These are phyloP conservation scores for Zygosaccharomyces bailii DNA, from an alignment of 805 yeast species.

Conservation along the genomic window DNA sequence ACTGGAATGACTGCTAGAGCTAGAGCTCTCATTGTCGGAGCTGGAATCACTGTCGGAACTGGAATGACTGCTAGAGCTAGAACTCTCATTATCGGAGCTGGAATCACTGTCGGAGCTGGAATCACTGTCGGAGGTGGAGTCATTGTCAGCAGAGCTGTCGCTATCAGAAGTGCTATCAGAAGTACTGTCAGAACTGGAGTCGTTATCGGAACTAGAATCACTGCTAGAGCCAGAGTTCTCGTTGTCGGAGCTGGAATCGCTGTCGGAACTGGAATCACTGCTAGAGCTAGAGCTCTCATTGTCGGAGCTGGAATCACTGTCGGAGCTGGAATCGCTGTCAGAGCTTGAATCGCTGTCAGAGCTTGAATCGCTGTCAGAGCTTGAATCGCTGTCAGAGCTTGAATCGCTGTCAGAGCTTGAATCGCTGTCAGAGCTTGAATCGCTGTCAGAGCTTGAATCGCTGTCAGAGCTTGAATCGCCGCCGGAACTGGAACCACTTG, in stretches of 20 bases:
- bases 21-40: slow-evolving; percentile 24
- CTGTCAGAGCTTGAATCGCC: no score
- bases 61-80: slow-evolving; percentile 22
- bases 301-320: slow-evolving; percentile 11
- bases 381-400: slow-evolving; percentile 23
- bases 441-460: neutral
- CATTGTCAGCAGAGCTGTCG: slow-evolving; percentile 10
- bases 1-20: slow-evolving; percentile 9
- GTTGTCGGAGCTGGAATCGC: slow-evolving; percentile 23
- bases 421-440: no score
- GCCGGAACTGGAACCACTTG: neutral
- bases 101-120: slow-evolving; percentile 15
- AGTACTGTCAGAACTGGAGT: slow-evolving; percentile 20
- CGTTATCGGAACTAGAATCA: slow-evolving; percentile 27
- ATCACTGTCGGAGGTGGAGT: slow-evolving; percentile 19
- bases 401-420: slow-evolving; percentile 14
- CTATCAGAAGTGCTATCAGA: slow-evolving; percentile 12
- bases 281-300: slow-evolving; percentile 19
- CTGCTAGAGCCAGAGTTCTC: slow-evolving; percentile 7
- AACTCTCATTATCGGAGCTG: slow-evolving; percentile 21
- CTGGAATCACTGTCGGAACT: slow-evolving; percentile 18
- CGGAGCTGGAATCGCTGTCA: slow-evolving; percentile 22
- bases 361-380: slow-evolving; percentile 11
- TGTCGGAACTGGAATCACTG: slow-evolving; percentile 12
- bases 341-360: slow-evolving; percentile 26